Conservation (phyloP, 345 rosid genomes). For the Citrus sp. region DNA sequence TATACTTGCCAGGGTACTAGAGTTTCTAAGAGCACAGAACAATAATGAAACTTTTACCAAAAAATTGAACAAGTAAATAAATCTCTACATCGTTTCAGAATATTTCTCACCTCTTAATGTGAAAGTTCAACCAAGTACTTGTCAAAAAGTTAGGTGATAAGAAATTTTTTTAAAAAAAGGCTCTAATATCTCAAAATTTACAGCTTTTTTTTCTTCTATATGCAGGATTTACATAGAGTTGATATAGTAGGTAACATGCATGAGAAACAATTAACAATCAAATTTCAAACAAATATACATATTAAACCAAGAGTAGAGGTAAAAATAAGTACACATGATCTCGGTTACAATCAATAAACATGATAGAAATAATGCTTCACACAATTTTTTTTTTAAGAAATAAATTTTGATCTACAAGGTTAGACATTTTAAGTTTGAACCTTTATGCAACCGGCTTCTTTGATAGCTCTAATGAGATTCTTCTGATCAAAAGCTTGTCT, state of each 20-base stretch:
- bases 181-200: too few species aligned
- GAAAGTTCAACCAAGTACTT: not conserved
- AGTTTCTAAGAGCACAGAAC: not conserved
- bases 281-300: not conserved
- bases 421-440: conserved; percentile 13
- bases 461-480: conserved; percentile 55
- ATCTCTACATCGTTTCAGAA: not conserved
- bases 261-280: not conserved
- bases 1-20: not conserved
- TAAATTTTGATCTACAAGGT: not conserved
- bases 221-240: too few species aligned
- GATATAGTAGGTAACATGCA: too few species aligned
- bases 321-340: not conserved
- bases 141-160: not conserved
- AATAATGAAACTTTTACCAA: not conserved
- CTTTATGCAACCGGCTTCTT: conserved; percentile 22
- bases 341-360: not conserved
- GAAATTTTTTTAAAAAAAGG: not conserved
- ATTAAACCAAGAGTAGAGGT: not conserved
- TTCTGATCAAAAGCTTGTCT: conserved; percentile 22
- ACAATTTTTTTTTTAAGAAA: not conserved
- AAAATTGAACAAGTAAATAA: not conserved
- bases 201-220: too few species aligned
- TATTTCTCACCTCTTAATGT: too few species aligned
- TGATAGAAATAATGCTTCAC: not conserved